A percentile compares a stretch with the other conserved stretches of the same genome.
These are phyloP conservation scores for Nannochloropsis gaditana DNA, from an alignment of 108 stramenopile species.

Conservation along the genomic window DNA sequence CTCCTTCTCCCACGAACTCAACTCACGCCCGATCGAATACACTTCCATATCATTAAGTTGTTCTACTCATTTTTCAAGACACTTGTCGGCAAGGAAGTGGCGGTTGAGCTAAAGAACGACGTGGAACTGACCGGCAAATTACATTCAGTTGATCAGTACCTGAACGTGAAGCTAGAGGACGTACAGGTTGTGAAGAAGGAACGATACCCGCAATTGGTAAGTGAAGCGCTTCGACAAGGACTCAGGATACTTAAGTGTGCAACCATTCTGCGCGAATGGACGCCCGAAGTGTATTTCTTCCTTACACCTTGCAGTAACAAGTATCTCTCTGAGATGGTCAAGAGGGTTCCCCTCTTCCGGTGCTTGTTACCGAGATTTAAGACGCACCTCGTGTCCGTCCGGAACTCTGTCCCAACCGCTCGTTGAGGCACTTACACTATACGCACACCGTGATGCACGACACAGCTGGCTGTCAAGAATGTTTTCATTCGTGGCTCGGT, in stretches of 20 bases:
- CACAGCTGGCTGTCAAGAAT: slow-evolving; percentile 77
- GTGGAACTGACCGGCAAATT: slow-evolving; percentile 87
- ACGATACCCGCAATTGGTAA: slow-evolving; percentile 59
- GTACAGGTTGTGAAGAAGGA: slow-evolving; percentile 80
- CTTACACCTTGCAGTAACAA: no score
- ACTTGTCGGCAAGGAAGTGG: slow-evolving; percentile 94
- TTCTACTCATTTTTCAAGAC: slow-evolving; percentile 99
- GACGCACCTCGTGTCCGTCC: no score
- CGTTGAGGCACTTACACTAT: not conserved
- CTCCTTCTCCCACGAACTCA: no score
- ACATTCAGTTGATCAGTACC: slow-evolving; percentile 97
- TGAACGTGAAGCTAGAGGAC: slow-evolving; percentile 90
- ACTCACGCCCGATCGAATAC: not conserved
- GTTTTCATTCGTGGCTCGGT: slow-evolving; percentile 97
- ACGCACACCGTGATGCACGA: not conserved
- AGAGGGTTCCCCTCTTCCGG: no score
- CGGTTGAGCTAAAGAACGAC: slow-evolving; percentile 97
- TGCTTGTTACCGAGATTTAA: no score
- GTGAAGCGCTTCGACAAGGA: not conserved
- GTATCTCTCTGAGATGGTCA: no score
- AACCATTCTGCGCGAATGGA: no score
- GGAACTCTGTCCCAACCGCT: no score
- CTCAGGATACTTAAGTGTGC: no score
- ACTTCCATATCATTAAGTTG: slow-evolving; percentile 62
- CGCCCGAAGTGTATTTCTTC: no score